These are phyloP conservation scores for Fusarium sp. DNA, from an alignment of 2,329 filamentous ascomycete species.

Conservation along the genomic window DNA sequence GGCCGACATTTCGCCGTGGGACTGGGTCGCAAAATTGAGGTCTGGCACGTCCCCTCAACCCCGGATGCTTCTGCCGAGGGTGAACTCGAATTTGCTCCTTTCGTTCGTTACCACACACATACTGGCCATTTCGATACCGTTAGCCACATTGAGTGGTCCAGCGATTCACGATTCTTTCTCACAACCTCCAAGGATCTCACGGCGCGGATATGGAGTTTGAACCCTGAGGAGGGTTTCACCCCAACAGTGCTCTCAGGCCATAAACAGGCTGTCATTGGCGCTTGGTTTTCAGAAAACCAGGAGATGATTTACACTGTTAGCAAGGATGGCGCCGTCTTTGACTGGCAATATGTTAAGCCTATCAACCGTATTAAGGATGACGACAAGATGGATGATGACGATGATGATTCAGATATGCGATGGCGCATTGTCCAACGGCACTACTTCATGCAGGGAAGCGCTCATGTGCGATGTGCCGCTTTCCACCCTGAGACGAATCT, in stretches of 20 bases:
- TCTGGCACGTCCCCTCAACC: conserved; percentile 95
- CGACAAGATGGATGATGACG: conserved; percentile 68
- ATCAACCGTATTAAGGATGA: conserved; percentile 65
- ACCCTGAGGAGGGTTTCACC: conserved; percentile 86
- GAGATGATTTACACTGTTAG: conserved; percentile 97
- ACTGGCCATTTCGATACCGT: conserved; percentile 90
- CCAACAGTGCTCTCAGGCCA: conserved; percentile 93
- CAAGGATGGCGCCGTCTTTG: conserved; percentile 95
- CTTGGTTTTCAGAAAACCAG: conserved; percentile 96
- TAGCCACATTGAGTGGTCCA: conserved; percentile 91
- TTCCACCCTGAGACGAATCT: conserved; percentile 89
- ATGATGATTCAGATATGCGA: conserved; percentile 73
- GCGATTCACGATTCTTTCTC: conserved; percentile 94
- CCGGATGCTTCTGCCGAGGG: conserved; percentile 82
- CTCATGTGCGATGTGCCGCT: conserved; percentile 87
- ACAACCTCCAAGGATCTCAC: conserved; percentile 93
- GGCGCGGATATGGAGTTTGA: conserved; percentile 92
- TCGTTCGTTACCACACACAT: conserved; percentile 87
- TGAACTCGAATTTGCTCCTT: conserved; percentile 93
- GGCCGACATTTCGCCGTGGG: conserved; percentile 92
- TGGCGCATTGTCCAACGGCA: conserved; percentile 94
- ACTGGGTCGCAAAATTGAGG: conserved; percentile 86
- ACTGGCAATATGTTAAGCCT: conserved; percentile 84
- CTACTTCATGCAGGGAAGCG: conserved; percentile 92
- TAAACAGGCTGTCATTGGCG: conserved; percentile 87